Base-by-base conservation (phyloP, 2,329 filamentous ascomycete species). In the Periconia sp. region DNA sequence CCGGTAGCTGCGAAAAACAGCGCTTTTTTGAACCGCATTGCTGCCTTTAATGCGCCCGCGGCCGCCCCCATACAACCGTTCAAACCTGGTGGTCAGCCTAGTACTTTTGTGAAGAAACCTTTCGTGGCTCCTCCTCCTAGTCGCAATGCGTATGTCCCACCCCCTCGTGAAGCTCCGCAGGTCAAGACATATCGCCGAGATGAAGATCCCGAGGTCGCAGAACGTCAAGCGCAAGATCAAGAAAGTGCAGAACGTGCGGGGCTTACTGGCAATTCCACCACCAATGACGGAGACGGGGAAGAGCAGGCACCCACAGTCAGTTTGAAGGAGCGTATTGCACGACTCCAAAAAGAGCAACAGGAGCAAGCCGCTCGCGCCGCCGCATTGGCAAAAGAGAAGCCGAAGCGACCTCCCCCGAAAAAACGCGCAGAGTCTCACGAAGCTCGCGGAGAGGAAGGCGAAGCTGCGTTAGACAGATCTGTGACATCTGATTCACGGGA, bases 101-200 rank as follows among this genome's bases (percentile, higher is more conserved):
- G 82, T 45, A 81, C 82, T 58, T 97, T 97, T 69, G 87, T 99
- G 75, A 97, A 93, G 81, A 97, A 97, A 76, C 92, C 93, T 0
- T 99, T 97, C 66, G 92, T 99, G 52, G 91, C 94, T 3, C 92
- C 94, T 48, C 94, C 94, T 17, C 94, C 94, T 0, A 96, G 92
- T 73, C 89, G 91, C 62, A 89, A 97, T 77, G 89, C 93, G 20
- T 99, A 91, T 67, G 83, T 99, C 10, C 91, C 94, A 20, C 87
- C 90, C 3, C 81, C 83, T 5, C 85, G 87, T 19, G 89, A 94
- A 57, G 76, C 82, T 15, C 86, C 88, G 1, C 82, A 87, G 6
- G 82, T 87, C 45, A 95, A 88, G 76, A 74, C 92, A 19, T 96
- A 97, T 70, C 85, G 87, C 50, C 84, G 94, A 45, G 92, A 97